Conservation (phyloP, 1,284 basidiomycete genomes). For the Trichosporon ovoides region DNA sequence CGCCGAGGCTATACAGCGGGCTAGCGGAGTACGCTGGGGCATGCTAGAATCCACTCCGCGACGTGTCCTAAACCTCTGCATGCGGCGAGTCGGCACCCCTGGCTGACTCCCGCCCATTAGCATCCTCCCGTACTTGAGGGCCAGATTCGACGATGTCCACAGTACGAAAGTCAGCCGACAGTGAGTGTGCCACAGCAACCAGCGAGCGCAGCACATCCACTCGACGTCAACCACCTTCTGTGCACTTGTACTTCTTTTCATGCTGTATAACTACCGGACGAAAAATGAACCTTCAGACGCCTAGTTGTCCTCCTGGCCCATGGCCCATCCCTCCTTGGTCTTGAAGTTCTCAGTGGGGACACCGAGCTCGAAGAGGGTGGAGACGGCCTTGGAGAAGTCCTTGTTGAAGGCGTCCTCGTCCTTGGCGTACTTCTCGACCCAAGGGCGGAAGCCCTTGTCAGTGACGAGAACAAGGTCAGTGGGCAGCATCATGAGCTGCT, state of each 20-base stretch:
- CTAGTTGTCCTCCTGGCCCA: conserved; percentile 6
- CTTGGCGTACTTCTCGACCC: conserved; percentile 72
- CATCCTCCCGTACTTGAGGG: too few species aligned
- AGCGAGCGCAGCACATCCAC: too few species aligned
- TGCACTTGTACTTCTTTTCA: background rate
- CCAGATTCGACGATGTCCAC: too few species aligned
- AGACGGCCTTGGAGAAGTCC: conserved; percentile 70
- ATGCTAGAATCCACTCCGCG: too few species aligned
- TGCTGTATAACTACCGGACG: conserved; percentile 4
- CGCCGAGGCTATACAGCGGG: too few species aligned
- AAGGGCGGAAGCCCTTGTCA: conserved; percentile 4
- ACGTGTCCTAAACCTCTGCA: too few species aligned
- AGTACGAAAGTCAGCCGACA: too few species aligned
- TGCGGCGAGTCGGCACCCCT: too few species aligned
- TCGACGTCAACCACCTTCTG: too few species aligned
- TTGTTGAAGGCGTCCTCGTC: conserved; percentile 80
- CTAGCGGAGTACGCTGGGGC: too few species aligned
- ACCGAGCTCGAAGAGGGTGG: conserved; percentile 79
- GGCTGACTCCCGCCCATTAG: too few species aligned
- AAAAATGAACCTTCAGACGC: background rate
- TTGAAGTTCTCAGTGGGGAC: conserved; percentile 73
- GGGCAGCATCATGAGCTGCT: conserved; percentile 89
- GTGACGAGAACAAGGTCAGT: conserved; percentile 64
- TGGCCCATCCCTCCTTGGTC: conserved; percentile 8
- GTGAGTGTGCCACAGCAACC: too few species aligned